Base-by-base conservation (phyloP, 441 rosid genomes). In the Arabidopsis hybrid region DNA sequence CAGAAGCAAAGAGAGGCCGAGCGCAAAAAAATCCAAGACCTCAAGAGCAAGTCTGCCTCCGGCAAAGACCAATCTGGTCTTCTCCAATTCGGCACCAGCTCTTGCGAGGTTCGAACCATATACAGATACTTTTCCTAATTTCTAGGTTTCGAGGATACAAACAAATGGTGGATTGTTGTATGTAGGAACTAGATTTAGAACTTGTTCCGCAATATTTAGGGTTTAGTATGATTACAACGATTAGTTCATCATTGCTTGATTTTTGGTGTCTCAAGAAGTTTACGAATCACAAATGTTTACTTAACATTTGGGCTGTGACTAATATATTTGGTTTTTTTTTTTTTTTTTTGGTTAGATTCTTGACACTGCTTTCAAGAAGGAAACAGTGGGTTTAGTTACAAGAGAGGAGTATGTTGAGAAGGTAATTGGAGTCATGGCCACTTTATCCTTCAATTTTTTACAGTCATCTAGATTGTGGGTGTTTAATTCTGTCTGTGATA, bases 1-100 rank as follows among this genome's bases (percentile, higher is more conserved):
- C 91, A 92, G 92, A 95, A 95, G 92, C 98, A 95, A 66, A 81
- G 99, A 76, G 99, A 95, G 63, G 95, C 98, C 7, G 95, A 95
- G 66, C 95, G 95, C 72, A 97, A 91, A 55, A 95, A 89, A 83
- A 92, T 95, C 69, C 92, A 92, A 72, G 99, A 95, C 87, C 83
- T 95, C 56, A 95, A 92, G 78, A 83, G 81, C 75, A 95, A 95
- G 79, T 86, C 97, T 29, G 93, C 92, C 67, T 85, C 96, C 47
- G 89, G 13, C 39, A 83, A 88, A 17, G 97, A 80, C 60, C 96
- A 91, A 79, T 85, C 97, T 1, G 97, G 99, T 66, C 98, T 95
- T 68, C 99, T 95, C 71, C 99, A 92, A 70, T 95, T 95, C 78
- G 98, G 99, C 7, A 85, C 98, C 18, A 83, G 99, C 62, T 87